Evolutionary conservation across 1,284 basidiomycete species (phyloP).

Genomic region (Pseudozyma tsukubaensis): DNA sequence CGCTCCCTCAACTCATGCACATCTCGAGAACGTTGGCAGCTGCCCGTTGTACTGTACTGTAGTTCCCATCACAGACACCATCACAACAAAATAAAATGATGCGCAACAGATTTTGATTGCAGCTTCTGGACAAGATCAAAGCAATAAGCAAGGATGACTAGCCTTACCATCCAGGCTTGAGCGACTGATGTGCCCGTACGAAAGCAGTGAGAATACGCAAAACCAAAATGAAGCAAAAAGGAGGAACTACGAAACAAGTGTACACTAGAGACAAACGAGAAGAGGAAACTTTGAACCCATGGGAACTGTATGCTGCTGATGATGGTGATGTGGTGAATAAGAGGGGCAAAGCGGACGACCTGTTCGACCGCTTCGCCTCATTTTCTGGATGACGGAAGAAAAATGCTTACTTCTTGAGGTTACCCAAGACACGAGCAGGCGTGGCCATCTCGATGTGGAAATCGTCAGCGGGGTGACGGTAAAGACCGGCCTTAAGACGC

Average conservation of each 20-base stretch:
- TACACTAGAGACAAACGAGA: constrained; percentile 21
- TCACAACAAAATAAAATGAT: neutral
- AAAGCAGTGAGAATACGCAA: neutral
- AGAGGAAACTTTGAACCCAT: constrained; percentile 10
- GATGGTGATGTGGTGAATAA: constrained; percentile 2
- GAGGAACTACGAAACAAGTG: constrained; percentile 13
- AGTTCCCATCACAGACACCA: neutral
- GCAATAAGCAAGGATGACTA: constrained; percentile 26
- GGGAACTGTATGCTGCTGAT: constrained; percentile 28
- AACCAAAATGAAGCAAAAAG: constrained; percentile 20
- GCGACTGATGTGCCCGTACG: neutral
- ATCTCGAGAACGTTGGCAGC: too few relatives aligned
- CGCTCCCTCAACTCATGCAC: too few relatives aligned
- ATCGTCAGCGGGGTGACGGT: constrained; percentile 70
- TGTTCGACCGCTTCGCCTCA: constrained; percentile 2
- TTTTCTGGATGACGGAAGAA: neutral
- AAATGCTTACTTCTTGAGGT: constrained; percentile 44
- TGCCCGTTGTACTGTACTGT: too few relatives aligned
- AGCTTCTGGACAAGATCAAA: neutral
- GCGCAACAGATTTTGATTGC: constrained; percentile 8
- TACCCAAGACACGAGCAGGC: constrained; percentile 62
- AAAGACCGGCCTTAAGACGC: constrained; percentile 71
- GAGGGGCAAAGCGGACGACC: constrained; percentile 1
- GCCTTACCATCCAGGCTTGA: constrained; percentile 29
- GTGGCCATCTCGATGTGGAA: constrained; percentile 66